These are phyloP conservation scores for Osmanthus fragrans DNA, from an alignment of 257 asterid genomes.

Conservation along the genomic window DNA sequence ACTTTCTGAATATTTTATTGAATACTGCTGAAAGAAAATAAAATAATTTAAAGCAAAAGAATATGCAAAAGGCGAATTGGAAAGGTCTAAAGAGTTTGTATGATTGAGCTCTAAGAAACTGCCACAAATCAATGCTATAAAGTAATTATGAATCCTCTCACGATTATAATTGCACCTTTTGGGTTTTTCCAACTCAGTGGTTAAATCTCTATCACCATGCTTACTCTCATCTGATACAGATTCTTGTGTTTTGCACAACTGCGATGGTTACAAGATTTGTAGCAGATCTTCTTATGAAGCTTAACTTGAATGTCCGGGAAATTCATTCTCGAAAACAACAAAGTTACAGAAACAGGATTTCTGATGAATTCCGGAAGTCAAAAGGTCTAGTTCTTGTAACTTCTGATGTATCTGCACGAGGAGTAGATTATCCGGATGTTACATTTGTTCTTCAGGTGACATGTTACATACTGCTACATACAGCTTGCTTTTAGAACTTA, in stretches of 20 bases:
- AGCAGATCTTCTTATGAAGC: conserved; percentile 80
- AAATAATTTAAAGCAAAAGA: not conserved
- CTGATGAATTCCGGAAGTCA: conserved; percentile 93
- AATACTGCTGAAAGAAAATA: not conserved
- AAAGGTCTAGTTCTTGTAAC: conserved; percentile 93
- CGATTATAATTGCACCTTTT: not conserved
- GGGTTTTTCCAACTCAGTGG: not conserved
- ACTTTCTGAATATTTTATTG: not conserved
- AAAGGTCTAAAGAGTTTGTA: not conserved
- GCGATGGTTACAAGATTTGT: conserved; percentile 96
- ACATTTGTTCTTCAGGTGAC: conserved; percentile 86
- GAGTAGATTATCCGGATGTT: conserved; percentile 96
- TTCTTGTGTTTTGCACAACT: conserved; percentile 96
- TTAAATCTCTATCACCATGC: not conserved
- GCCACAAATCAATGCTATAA: not conserved
- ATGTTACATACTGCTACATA: conserved; percentile 4
- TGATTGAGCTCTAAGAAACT: not conserved
- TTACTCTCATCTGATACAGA: conserved; percentile 35
- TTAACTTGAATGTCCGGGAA: conserved; percentile 82
- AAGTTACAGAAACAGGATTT: conserved; percentile 79
- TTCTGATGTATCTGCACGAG: conserved; percentile 98
- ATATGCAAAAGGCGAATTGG: not conserved
- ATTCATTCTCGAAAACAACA: conserved; percentile 96
- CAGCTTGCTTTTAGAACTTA: conserved; percentile 7
- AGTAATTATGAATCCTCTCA: not conserved